A percentile compares a stretch with the other conserved stretches of the same genome.
phyloP scores from a whole-genome alignment of 495 filamentous ascomycete genomes.

The Penicillium longicatenatum region DNA sequence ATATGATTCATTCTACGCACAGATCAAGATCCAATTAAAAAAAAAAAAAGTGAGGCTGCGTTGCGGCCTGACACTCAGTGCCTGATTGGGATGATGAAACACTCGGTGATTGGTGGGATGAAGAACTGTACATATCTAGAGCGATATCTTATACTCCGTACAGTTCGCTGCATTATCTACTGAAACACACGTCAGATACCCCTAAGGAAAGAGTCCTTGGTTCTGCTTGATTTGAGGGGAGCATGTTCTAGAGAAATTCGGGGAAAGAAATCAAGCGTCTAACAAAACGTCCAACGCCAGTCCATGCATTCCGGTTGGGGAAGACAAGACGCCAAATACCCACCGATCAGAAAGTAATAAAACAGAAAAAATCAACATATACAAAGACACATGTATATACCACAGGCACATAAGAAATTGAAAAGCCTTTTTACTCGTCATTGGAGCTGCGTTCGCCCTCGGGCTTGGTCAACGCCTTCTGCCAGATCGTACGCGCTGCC shows the following conservation, averaged over 20 bases:
- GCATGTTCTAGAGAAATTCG: background rate
- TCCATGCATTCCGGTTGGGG: constrained; percentile 11
- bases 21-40: constrained; percentile 20
- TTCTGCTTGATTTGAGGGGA: background rate
- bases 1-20: constrained; percentile 30
- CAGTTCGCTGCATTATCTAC: background rate
- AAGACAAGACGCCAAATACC: constrained; percentile 12
- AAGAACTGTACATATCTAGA: background rate
- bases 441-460: constrained; percentile 42
- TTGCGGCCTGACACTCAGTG: constrained; percentile 36
- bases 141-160: constrained; percentile 3
- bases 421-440: constrained; percentile 29
- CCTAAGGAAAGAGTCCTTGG: background rate
- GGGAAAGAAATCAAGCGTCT: constrained; percentile 2
- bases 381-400: constrained; percentile 23
- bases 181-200: background rate
- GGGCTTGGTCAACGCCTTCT: constrained; percentile 65
- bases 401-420: constrained; percentile 5
- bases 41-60: constrained; percentile 25
- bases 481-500: constrained; percentile 71
- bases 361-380: constrained; percentile 15
- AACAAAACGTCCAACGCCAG: constrained; percentile 10
- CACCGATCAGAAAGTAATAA: constrained; percentile 16
- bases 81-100: constrained; percentile 27
- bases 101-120: constrained; percentile 11